Conservation (phyloP, 495 filamentous ascomycete genomes). For the Daldinia caldariorum region DNA sequence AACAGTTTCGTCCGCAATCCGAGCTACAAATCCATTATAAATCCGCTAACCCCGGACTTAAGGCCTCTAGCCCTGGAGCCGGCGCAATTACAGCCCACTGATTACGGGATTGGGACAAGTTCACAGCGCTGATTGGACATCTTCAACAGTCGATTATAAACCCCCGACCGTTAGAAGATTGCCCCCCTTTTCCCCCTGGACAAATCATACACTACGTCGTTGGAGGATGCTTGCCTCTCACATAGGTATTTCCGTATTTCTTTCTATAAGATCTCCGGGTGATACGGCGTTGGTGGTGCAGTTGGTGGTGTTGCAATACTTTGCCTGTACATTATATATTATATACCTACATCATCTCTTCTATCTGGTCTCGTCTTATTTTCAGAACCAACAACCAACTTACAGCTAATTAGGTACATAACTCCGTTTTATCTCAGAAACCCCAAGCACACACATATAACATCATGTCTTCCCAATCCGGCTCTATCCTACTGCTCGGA, state of each 20-base stretch:
- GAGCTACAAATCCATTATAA: not conserved
- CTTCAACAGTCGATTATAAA: not conserved
- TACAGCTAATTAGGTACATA: no score
- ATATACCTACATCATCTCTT: not conserved
- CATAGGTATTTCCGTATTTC: not conserved
- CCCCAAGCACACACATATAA: not conserved
- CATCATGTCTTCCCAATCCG: slow-evolving; percentile 26
- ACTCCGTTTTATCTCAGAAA: not conserved
- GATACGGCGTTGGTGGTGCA: not conserved
- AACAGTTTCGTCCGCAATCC: not conserved
- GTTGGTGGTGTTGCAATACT: not conserved
- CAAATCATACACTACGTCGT: not conserved
- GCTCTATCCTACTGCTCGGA: slow-evolving; percentile 56
- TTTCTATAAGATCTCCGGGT: not conserved
- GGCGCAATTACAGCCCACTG: not conserved
- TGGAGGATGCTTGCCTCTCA: not conserved
- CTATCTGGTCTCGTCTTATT: not conserved
- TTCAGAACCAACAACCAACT: not conserved
- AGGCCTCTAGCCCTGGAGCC: not conserved
- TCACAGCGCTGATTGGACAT: not conserved
- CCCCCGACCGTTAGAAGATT: not conserved
- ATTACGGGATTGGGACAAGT: not conserved
- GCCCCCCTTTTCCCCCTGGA: not conserved
- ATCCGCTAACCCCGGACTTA: not conserved
- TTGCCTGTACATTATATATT: no score